Evolutionary conservation across 257 asterid species (phyloP).

Genomic region (Fraxinus cuspidata): DNA sequence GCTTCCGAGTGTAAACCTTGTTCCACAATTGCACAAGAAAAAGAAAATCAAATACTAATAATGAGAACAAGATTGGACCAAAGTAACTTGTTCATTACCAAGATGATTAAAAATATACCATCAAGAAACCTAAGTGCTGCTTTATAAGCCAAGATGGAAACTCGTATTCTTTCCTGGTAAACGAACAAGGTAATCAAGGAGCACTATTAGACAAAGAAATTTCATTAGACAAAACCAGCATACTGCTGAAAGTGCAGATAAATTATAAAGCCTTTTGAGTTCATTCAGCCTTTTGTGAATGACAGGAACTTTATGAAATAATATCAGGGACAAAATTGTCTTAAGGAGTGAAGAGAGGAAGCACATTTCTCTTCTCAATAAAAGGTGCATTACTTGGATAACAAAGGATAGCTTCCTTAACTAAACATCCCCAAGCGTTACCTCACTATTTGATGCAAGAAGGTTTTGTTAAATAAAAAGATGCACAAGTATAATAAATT

Average conservation of each 20-base stretch:
- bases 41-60: slow-evolving; percentile 15
- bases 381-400: not conserved
- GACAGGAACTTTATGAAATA: slow-evolving; percentile 6
- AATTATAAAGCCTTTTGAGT: not conserved
- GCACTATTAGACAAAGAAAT: slow-evolving; percentile 19
- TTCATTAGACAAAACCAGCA: not conserved
- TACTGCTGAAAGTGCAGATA: not conserved
- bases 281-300: slow-evolving; percentile 2
- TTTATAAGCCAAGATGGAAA: slow-evolving; percentile 62
- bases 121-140: slow-evolving; percentile 89
- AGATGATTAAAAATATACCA: slow-evolving; percentile 51
- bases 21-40: slow-evolving; percentile 40
- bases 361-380: not conserved
- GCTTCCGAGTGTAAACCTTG: slow-evolving; percentile 29
- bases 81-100: not conserved
- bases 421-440: not conserved
- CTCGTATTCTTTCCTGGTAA: slow-evolving; percentile 76
- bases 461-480: not conserved
- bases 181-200: slow-evolving; percentile 15
- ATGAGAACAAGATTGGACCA: slow-evolving; percentile 17
- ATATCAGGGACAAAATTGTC: not conserved
- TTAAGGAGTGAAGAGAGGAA: not conserved
- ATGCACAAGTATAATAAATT: not conserved
- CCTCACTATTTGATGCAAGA: not conserved
- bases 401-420: not conserved